Evolutionary conservation across 768 basidiomycete genomes (phyloP), one percentile per base, ranked within the genome.

Genomic region (Mrakia blollopis): DNA sequence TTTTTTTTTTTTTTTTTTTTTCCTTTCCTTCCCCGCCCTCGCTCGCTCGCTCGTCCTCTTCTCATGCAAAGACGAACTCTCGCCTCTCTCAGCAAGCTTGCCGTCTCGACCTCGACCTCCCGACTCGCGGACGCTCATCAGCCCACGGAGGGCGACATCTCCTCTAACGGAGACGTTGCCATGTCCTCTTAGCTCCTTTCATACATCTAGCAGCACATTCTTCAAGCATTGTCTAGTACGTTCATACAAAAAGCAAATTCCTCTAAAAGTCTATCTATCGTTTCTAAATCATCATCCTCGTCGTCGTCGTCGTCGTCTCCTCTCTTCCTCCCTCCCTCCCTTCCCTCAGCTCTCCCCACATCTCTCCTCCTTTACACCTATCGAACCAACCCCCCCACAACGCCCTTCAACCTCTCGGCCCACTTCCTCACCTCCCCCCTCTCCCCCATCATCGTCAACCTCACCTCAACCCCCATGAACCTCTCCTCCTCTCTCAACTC

Each of bases 361-460:
- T 11, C 50, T 54, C 60, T 32, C 37, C 39, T 54, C 18, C 25
- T 35, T 18, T 44, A 6, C n/a, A 65, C 23, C 35, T 67, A 76
- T 11, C 54, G 14, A 39, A 70, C 37, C 23, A 76, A 23, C 28
- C 69, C 84, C 5, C 79, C 80, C 8, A 85, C 63, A 9, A 73
- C 80, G 37, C 80, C 80, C 71, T 89, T 87, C 50, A 97, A 86
- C 80, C 82, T 86, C 75, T 84, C 84, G 57, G 89, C 87, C 44
- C 88, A 85, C 77, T 88, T 83, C 79, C 85, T 87, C 69, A 93
- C 89, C 83, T 94, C 92, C 18, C 93, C 93, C 62, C 90, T 86
- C 82, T 92, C 91, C 13, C 94, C 94, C 95, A 98, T 98, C 39
- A 92, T 87, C n/a, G 93, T 96, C 82, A 96, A 79, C 74, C 87